Percentiles rank a stretch among this genome's conserved stretches.
These are phyloP conservation scores for Heimioporus punctisporus DNA, from an alignment of 1,284 basidiomycete species.

Conservation along the genomic window DNA sequence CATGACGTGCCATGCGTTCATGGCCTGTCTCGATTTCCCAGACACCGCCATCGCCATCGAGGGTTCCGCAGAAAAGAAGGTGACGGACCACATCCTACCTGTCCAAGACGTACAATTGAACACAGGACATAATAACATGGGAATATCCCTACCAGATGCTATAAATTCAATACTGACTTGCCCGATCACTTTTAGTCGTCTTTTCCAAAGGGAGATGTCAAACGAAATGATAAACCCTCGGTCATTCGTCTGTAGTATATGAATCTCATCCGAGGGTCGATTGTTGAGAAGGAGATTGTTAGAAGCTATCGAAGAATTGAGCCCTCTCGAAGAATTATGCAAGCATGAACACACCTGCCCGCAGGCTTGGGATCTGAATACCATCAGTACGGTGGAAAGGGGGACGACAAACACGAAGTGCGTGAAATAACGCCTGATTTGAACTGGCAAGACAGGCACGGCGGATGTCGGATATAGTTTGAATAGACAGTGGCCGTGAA, in stretches of 20 bases:
- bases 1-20: slow-evolving; percentile 54
- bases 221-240: slow-evolving; percentile 50
- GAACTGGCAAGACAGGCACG: slow-evolving; percentile 64
- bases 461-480: slow-evolving; percentile 58
- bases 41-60: not conserved
- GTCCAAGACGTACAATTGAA: not conserved
- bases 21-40: slow-evolving; percentile 14
- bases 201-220: slow-evolving; percentile 63
- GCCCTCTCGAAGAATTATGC: slow-evolving; percentile 27
- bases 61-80: slow-evolving; percentile 23
- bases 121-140: not conserved
- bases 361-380: slow-evolving; percentile 11
- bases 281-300: slow-evolving; percentile 60
- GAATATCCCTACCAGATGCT: slow-evolving; percentile 42
- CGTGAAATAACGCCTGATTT: slow-evolving; percentile 66
- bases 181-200: slow-evolving; percentile 63
- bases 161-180: slow-evolving; percentile 63
- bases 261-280: slow-evolving; percentile 54
- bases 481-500: slow-evolving; percentile 50
- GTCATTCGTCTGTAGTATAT: slow-evolving; percentile 46
- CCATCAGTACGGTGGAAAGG: slow-evolving; percentile 25
- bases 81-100: slow-evolving; percentile 41
- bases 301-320: slow-evolving; percentile 36
- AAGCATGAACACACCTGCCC: slow-evolving; percentile 22
- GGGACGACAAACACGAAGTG: slow-evolving; percentile 42